A percentile compares a stretch with the other conserved stretches of the same genome.
Evolutionary conservation across 2,329 filamentous ascomycete species (phyloP).

Genomic region (Knoxdaviesia capensis): DNA sequence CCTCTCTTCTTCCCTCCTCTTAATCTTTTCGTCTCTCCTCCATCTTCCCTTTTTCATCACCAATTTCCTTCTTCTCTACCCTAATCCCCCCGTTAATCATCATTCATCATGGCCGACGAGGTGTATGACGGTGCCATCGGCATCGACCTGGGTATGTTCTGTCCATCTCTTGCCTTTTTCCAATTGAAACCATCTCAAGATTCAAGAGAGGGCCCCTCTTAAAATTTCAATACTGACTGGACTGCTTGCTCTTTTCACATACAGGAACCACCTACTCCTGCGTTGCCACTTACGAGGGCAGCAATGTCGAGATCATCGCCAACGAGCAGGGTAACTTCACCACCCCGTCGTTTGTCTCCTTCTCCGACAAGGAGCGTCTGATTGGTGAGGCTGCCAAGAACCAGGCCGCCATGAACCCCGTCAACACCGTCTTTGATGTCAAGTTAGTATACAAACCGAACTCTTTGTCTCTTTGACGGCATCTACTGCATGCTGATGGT

Average conservation of each 20-base stretch:
- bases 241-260: constrained; percentile 3
- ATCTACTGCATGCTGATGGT: too few species aligned
- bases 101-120: constrained; percentile 65
- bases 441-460: too few species aligned
- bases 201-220: neutral
- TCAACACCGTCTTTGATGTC: constrained; percentile 97
- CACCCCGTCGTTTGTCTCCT: constrained; percentile 96
- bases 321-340: constrained; percentile 99
- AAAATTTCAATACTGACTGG: constrained; percentile 1
- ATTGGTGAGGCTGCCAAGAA: constrained; percentile 99
- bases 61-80: constrained; percentile 2
- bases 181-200: neutral
- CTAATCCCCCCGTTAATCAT: neutral
- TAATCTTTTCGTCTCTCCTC: constrained; percentile 7
- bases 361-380: constrained; percentile 95
- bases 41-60: constrained; percentile 7
- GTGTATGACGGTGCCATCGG: constrained; percentile 99
- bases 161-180: constrained; percentile 1
- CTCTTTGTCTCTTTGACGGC: too few species aligned
- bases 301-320: constrained; percentile 99
- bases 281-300: constrained; percentile 97
- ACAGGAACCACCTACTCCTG: constrained; percentile 98
- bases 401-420: constrained; percentile 98
- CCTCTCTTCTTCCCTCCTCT: constrained; percentile 8
- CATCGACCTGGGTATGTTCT: constrained; percentile 86